phyloP scores from a whole-genome alignment of 768 basidiomycete species.

The Boletus subparvulus region DNA sequence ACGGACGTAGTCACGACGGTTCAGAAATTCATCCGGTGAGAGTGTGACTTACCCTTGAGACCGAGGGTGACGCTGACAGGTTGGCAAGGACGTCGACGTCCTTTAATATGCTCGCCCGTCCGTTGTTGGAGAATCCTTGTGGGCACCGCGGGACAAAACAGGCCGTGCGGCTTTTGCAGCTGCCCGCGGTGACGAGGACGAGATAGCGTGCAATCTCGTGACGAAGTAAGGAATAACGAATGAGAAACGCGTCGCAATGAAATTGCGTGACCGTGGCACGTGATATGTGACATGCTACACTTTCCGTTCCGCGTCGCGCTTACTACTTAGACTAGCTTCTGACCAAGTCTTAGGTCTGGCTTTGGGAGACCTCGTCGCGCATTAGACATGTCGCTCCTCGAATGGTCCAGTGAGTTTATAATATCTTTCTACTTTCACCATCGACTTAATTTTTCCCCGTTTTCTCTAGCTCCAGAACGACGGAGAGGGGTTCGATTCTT shows the following conservation, averaged over 20 bases:
- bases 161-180: slow-evolving; percentile 58
- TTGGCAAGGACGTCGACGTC: slow-evolving; percentile 92
- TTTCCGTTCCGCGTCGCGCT: too few species aligned
- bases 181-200: slow-evolving; percentile 58
- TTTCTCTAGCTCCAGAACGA: slow-evolving; percentile 29
- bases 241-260: too few species aligned
- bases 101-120: slow-evolving; percentile 88
- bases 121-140: slow-evolving; percentile 99
- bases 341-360: background rate
- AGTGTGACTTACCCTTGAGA: slow-evolving; percentile 65
- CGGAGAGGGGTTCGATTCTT: slow-evolving; percentile 8
- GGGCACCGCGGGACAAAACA: slow-evolving; percentile 62
- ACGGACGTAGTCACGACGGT: slow-evolving; percentile 1
- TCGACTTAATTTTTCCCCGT: background rate
- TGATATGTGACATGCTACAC: slow-evolving; percentile 8
- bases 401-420: slow-evolving; percentile 3
- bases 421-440: background rate
- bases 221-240: too few species aligned
- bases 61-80: slow-evolving; percentile 61
- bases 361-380: too few species aligned
- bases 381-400: slow-evolving; percentile 2
- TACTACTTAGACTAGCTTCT: too few species aligned
- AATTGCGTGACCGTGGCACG: slow-evolving; percentile 7
- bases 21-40: too few species aligned
- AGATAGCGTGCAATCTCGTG: slow-evolving; percentile 15